Evolutionary conservation across 805 yeast genomes (phyloP), one percentile per base, ranked within the genome.

Genomic region (Sugiyamaella mastotermitis): DNA sequence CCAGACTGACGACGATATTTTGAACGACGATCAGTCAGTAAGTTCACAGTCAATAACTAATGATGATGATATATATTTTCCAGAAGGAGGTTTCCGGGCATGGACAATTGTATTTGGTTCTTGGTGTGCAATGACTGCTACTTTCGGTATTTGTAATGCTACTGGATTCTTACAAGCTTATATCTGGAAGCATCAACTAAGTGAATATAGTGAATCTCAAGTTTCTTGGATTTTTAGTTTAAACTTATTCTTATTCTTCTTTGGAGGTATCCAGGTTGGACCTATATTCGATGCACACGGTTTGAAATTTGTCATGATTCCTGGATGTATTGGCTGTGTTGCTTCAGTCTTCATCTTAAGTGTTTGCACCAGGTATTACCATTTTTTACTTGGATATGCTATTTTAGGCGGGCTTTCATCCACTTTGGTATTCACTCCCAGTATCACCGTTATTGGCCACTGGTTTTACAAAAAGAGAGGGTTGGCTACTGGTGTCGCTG

Each of bases 121-220:
- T 0, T 74, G 76, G 50, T 56, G 75, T 24, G 83, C 84, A 3
- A 59, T 76, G 43, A 54, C 74, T 5, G 70, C 73, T 30, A 66
- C 74, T 3, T 74, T 80, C 52, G 94, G 94, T 1, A 47, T 82
- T 20, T 65, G 78, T 58, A 82, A 81, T 52, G 60, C 83, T 1
- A 66, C 73, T 9, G 86, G 87, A 38, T 80, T 78, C 1, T 65
- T 81, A 27, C 83, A 81, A 56, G 74, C 83, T 0, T 80, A 76
- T 53, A 68, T 81, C 1, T 60, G 74, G 3, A 56, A 58, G 13
- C 71, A 79, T 51, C 78, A 76, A 43, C 62, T 82, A 40, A 51
- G 53, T 5, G 46, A 64, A 23, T 55, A 66, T 16, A 55, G 69
- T 11, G 64, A 75, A 11, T 65, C 78, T 15, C 56, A 73, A 2